Percentiles rank a stretch among this genome's conserved stretches.
These are phyloP conservation scores for Calonectria pseudoturangicola DNA, from an alignment of 2,329 filamentous ascomycete species.

Conservation along the genomic window DNA sequence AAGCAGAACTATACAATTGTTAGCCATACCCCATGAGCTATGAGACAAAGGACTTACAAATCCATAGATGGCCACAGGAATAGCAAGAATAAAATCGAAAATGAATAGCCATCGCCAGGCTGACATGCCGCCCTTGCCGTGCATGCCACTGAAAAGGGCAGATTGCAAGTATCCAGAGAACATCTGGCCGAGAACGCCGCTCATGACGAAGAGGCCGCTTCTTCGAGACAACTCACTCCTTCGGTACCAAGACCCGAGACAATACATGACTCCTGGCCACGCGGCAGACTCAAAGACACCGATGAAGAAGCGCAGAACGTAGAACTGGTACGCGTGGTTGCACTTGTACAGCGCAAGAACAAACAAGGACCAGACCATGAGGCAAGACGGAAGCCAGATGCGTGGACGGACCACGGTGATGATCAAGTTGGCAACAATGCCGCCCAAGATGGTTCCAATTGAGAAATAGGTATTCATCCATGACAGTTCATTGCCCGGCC, in stretches of 20 bases:
- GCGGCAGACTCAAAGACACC: slow-evolving; percentile 74
- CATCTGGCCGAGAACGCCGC: slow-evolving; percentile 68
- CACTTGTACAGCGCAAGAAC: slow-evolving; percentile 63
- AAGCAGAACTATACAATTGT: slow-evolving; percentile 54
- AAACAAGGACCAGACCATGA: slow-evolving; percentile 62
- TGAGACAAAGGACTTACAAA: slow-evolving; percentile 34
- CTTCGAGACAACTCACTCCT: slow-evolving; percentile 74
- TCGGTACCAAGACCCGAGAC: slow-evolving; percentile 76
- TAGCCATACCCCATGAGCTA: background rate
- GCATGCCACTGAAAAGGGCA: slow-evolving; percentile 58
- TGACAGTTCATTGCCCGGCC: slow-evolving; percentile 62
- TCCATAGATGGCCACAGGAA: slow-evolving; percentile 59
- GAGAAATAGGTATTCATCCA: slow-evolving; percentile 69
- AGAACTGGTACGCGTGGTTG: slow-evolving; percentile 61
- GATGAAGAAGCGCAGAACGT: slow-evolving; percentile 71
- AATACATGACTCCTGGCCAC: slow-evolving; percentile 72
- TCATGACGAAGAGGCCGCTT: slow-evolving; percentile 75
- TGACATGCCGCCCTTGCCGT: slow-evolving; percentile 58
- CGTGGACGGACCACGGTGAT: slow-evolving; percentile 66
- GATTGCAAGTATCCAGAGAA: slow-evolving; percentile 61
- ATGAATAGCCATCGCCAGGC: slow-evolving; percentile 64
- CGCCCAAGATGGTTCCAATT: slow-evolving; percentile 67
- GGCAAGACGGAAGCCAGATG: slow-evolving; percentile 63
- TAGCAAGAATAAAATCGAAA: slow-evolving; percentile 60
- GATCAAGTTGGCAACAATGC: slow-evolving; percentile 65